Base-by-base conservation (phyloP, 768 basidiomycete genomes). In the Gymnopilus dilepis region DNA sequence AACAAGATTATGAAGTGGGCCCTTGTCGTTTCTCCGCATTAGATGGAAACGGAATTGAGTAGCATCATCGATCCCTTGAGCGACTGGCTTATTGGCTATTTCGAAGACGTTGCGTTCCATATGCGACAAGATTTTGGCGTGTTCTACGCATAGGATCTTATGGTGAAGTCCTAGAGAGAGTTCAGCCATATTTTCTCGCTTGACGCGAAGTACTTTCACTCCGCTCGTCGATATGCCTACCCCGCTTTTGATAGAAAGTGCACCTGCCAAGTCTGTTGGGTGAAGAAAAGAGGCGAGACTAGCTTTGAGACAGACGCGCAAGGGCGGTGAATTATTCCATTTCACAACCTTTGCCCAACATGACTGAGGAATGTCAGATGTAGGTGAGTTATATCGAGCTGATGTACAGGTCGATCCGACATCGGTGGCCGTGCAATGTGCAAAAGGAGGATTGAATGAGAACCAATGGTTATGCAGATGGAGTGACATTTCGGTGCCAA, bases 391-490 rank as follows among this genome's bases (percentile, higher is more conserved):
- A 41, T 78, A 68, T 61, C 76, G 76, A 45, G 83, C 84, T 51
- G 82, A 74, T 57, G 81, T 88, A 83, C 83, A 88, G 2, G 87
- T 86, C 3, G 86, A 74, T 54, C 84, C 77, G 4, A 87, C 82
- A 52, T 84, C 81, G 31, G 77, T 76, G 31, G 83, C 86, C 31
- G 81, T 74, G n/a, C 82, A 80, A 34, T 68, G 78, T 24, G 82
- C 84, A 12, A 88, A 72, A 19, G 78, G 58, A 1, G 84, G 82
- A 63, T 90, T 90, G 50, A 76, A 72, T 6, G 88, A 88, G 21
- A 82, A 82, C n/a, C 75, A 75, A 62, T 78, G 78, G 70, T 90
- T 89, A 70, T 90, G 87, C 21, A 79, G 74, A 68, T 90, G 87
- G 21, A 90, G 47, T 40, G 80, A 82, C 61, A 91, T 80, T 63